These are phyloP conservation scores for Silene noctiflora DNA, from an alignment of 179 eudicot species.

Conservation along the genomic window DNA sequence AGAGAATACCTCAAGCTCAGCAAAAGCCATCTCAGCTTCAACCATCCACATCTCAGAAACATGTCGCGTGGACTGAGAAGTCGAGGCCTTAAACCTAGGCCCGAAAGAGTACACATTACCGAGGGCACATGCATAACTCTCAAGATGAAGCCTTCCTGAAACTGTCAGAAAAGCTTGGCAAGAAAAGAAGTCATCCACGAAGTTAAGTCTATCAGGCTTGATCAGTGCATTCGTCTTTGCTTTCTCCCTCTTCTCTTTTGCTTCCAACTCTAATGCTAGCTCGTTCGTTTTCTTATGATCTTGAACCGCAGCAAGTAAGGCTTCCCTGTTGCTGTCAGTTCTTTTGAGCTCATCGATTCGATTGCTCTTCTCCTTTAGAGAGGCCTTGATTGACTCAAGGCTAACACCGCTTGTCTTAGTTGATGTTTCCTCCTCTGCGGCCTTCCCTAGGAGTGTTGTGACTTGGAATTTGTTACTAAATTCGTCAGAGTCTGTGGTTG, in stretches of 20 bases:
- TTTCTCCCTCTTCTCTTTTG: constrained; percentile 42
- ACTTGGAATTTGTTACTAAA: constrained; percentile 55
- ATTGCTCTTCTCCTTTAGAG: constrained; percentile 55
- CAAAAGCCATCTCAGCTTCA: constrained; percentile 86
- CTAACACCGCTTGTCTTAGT: constrained; percentile 22
- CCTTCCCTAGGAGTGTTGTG: constrained; percentile 40
- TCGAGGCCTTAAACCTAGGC: constrained; percentile 67
- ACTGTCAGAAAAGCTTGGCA: constrained; percentile 61
- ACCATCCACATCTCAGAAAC: constrained; percentile 87
- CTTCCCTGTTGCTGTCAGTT: constrained; percentile 69
- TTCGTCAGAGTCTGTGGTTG: constrained; percentile 64
- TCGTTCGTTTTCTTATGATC: constrained; percentile 63
- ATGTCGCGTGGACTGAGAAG: constrained; percentile 46
- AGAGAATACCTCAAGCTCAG: constrained; percentile 79
- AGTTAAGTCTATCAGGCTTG: constrained; percentile 29
- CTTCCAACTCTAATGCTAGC: constrained; percentile 48
- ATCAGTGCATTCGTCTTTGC: constrained; percentile 23
- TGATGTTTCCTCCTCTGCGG: constrained; percentile 23
- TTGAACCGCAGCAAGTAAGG: constrained; percentile 56
- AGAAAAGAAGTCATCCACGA: constrained; percentile 57
- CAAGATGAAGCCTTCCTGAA: constrained; percentile 85
- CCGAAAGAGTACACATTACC: constrained; percentile 94
- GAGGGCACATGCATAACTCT: constrained; percentile 81
- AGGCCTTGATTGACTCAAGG: constrained; percentile 48
- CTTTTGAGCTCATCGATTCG: constrained; percentile 57